These are phyloP conservation scores for Pyronema omphalodes DNA, from an alignment of 495 filamentous ascomycete species.

Conservation along the genomic window DNA sequence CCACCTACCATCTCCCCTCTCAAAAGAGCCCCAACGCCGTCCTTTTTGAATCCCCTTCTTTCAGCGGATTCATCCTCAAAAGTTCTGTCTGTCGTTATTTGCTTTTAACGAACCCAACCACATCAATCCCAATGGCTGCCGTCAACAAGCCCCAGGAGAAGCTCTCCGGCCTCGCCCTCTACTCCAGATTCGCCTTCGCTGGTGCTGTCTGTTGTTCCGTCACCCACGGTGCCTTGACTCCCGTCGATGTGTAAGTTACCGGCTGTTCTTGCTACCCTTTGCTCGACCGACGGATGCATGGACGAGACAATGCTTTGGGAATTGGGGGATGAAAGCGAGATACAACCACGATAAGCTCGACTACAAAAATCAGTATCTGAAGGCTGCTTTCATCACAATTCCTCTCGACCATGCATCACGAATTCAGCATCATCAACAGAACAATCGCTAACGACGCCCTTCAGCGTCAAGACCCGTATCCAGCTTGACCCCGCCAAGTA, in stretches of 20 bases:
- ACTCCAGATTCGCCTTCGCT: constrained; percentile 77
- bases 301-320: not conserved
- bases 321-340: not conserved
- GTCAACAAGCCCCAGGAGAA: constrained; percentile 4
- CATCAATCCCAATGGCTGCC: not conserved
- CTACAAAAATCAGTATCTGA: not conserved
- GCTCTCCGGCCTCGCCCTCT: constrained; percentile 38
- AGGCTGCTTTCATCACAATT: not conserved
- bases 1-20: not conserved
- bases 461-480: constrained; percentile 83
- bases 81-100: not conserved
- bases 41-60: constrained; percentile 1
- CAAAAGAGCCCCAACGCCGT: not conserved
- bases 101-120: not conserved
- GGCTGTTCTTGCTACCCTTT: not conserved
- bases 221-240: constrained; percentile 81
- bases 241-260: constrained; percentile 78
- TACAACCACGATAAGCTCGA: not conserved
- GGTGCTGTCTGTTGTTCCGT: constrained; percentile 87
- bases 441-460: constrained; percentile 10
- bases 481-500: constrained; percentile 82
- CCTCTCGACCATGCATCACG: constrained; percentile 3
- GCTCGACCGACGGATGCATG: constrained; percentile 1
- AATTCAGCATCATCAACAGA: not conserved
- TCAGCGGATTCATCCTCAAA: not conserved